Conservation (phyloP, 441 rosid species). For the Corymbia calophylla region DNA sequence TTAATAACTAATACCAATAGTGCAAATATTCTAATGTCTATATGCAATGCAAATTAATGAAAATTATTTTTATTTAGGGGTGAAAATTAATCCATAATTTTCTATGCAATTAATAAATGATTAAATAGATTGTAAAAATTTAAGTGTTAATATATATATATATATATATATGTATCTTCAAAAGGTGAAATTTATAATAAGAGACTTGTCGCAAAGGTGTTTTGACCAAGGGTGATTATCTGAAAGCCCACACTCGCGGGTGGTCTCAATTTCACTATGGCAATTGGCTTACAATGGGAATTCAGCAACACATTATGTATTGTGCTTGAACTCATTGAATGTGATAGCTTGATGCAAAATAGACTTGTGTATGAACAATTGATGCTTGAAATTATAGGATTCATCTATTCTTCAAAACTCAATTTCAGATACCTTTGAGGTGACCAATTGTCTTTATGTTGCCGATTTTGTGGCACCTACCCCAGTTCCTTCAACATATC, state of each 20-base stretch:
- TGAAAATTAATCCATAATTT: too few species aligned
- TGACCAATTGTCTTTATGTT: background rate
- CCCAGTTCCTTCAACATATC: constrained; percentile 82
- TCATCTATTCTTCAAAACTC: background rate
- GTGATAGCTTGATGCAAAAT: background rate
- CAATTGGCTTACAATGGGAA: background rate
- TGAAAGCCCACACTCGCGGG: background rate
- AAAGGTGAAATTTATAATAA: constrained; percentile 61
- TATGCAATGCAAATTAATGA: too few species aligned
- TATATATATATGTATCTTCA: background rate
- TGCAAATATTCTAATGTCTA: too few species aligned
- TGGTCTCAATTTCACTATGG: background rate
- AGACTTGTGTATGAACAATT: background rate
- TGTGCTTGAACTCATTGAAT: background rate
- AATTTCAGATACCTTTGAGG: background rate
- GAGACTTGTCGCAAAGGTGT: too few species aligned
- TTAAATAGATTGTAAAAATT: too few species aligned
- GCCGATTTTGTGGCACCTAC: constrained; percentile 77
- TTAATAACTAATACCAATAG: too few species aligned
- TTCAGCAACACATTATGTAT: too few species aligned
- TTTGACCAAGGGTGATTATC: background rate
- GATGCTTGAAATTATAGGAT: background rate
- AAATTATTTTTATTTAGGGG: too few species aligned
- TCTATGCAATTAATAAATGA: too few species aligned
- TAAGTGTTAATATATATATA: too few species aligned